A percentile compares a stretch with the other conserved stretches of the same genome.
Conservation (phyloP, 176 grass and related monocot species). For the Neostapfia colusana region DNA sequence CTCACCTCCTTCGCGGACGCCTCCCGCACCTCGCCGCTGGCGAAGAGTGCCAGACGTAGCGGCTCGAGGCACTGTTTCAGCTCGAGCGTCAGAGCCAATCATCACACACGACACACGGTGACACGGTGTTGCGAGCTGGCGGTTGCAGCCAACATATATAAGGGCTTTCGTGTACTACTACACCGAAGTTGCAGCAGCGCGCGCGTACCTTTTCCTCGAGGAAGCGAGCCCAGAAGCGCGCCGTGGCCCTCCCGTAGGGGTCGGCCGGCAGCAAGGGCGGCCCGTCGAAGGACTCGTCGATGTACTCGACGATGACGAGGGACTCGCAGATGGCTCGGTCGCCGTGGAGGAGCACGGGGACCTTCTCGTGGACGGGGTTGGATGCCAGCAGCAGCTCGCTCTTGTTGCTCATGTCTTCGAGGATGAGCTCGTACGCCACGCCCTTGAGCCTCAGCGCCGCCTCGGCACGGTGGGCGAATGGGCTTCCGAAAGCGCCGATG, state of each 20-base stretch:
- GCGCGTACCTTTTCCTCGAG: conserved; percentile 54
- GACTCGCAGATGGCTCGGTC: conserved; percentile 41
- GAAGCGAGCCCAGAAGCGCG: conserved; percentile 50
- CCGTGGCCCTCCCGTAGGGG: conserved; percentile 19
- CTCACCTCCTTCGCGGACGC: conserved; percentile 29
- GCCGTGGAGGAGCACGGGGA: conserved; percentile 55
- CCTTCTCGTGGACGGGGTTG: conserved; percentile 54
- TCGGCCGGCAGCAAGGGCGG: neutral
- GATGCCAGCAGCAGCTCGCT: conserved; percentile 40
- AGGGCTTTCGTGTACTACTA: too few species aligned
- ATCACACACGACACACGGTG: neutral
- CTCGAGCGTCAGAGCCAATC: neutral
- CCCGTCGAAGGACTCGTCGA: conserved; percentile 48
- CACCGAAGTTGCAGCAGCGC: too few species aligned
- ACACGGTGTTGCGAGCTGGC: neutral
- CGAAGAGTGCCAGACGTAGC: conserved; percentile 34
- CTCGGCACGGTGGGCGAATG: conserved; percentile 27
- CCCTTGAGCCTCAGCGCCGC: conserved; percentile 42
- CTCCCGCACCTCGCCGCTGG: conserved; percentile 41
- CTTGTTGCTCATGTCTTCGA: conserved; percentile 47
- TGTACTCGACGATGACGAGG: conserved; percentile 50
- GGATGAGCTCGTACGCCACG: conserved; percentile 45
- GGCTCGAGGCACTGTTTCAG: neutral
- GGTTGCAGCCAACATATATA: neutral
- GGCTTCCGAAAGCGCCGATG: conserved; percentile 36